Percentiles rank a stretch among this genome's conserved stretches.
These are phyloP conservation scores for Yamadazyma phyllophila DNA, from an alignment of 805 yeast species.

Conservation along the genomic window DNA sequence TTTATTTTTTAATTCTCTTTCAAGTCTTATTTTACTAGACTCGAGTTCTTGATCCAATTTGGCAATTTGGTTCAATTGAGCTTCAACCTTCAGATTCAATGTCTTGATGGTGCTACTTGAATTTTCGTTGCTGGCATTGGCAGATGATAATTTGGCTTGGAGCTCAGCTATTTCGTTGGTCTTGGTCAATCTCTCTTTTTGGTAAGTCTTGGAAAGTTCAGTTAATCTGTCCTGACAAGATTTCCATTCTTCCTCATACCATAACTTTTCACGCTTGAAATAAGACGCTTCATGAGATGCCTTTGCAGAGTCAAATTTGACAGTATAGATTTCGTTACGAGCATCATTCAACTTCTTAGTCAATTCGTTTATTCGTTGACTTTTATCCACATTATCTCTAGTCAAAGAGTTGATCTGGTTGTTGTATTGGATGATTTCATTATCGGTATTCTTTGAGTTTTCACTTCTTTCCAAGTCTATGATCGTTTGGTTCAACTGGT, in stretches of 20 bases:
- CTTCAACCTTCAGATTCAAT: conserved; percentile 42
- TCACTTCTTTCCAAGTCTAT: conserved; percentile 12
- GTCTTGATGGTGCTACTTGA: conserved; percentile 45
- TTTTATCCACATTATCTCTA: conserved; percentile 34
- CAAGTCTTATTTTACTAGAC: conserved; percentile 47
- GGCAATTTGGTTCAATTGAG: conserved; percentile 18
- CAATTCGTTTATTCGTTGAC: conserved; percentile 32
- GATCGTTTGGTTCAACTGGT: conserved; percentile 16
- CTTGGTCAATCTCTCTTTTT: conserved; percentile 30
- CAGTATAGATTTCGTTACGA: conserved; percentile 35
- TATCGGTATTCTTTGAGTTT: conserved; percentile 17
- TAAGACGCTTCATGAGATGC: conserved; percentile 32
- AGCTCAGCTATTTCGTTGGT: conserved; percentile 29
- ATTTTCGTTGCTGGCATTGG: conserved; percentile 33
- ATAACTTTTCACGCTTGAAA: conserved; percentile 32
- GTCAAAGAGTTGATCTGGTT: conserved; percentile 29
- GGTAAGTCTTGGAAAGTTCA: conserved; percentile 37
- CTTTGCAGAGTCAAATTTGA: conserved; percentile 35
- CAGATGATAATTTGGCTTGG: conserved; percentile 23
- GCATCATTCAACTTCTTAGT: conserved; percentile 35
- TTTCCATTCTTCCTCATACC: conserved; percentile 41
- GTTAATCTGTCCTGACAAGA: conserved; percentile 35
- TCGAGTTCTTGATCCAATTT: conserved; percentile 25
- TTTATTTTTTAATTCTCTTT: conserved; percentile 47
- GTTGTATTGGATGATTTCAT: conserved; percentile 25